Conservation (phyloP, 495 filamentous ascomycete genomes). For the Penicillium nucicola region DNA sequence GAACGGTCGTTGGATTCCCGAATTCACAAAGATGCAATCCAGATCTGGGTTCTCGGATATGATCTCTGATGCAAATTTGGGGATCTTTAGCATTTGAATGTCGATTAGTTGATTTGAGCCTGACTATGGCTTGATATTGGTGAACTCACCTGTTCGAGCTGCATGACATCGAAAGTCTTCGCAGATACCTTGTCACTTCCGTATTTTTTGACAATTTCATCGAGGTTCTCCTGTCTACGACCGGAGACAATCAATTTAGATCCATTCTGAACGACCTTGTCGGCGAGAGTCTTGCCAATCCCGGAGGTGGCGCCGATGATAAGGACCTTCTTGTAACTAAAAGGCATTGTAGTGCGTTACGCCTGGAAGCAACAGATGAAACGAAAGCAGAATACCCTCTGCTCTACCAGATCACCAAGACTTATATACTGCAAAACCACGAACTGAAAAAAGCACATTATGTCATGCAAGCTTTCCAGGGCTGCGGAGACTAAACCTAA, state of each 20-base stretch:
- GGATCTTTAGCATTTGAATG: no score
- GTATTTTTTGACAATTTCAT: conserved; percentile 58
- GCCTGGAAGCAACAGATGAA: neutral
- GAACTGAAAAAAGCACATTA: neutral
- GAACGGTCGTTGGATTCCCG: conserved; percentile 47
- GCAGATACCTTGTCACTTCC: conserved; percentile 50
- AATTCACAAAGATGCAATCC: conserved; percentile 41
- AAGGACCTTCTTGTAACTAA: conserved; percentile 62
- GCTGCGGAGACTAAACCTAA: conserved; percentile 16
- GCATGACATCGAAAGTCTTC: conserved; percentile 61
- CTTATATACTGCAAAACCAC: no score
- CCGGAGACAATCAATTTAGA: conserved; percentile 61
- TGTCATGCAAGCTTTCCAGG: neutral
- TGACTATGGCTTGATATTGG: neutral
- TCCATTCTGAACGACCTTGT: conserved; percentile 58
- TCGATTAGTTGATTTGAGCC: no score
- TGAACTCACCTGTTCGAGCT: conserved; percentile 51
- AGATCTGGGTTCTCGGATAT: conserved; percentile 53
- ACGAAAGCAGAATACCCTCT: neutral
- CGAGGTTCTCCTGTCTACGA: conserved; percentile 62
- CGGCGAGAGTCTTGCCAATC: conserved; percentile 65
- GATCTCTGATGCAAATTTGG: conserved; percentile 33
- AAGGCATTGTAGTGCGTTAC: conserved; percentile 11
- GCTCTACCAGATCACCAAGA: no score
- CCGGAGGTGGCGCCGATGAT: conserved; percentile 70